Conservation (phyloP, 2,329 filamentous ascomycete species). For the Colletotrichum theobromicola region DNA sequence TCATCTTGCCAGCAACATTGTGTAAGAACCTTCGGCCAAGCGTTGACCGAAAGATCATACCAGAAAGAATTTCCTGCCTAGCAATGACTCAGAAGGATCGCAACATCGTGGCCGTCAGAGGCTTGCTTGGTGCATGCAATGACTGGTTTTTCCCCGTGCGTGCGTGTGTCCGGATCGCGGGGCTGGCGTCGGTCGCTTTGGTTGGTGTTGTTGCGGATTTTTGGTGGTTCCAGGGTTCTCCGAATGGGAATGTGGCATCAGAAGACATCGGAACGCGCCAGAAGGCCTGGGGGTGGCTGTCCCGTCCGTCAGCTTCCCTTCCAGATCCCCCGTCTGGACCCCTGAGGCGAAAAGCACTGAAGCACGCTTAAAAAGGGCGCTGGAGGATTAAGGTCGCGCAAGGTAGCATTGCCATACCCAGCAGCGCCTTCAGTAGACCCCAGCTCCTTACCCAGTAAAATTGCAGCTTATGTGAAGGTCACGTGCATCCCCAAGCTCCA, state of each 20-base stretch:
- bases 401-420: background rate
- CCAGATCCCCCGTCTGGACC: background rate
- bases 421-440: background rate
- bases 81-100: background rate
- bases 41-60: constrained; percentile 14
- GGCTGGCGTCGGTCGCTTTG: background rate
- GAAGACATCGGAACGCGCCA: constrained; percentile 16
- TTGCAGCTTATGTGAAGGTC: constrained; percentile 25
- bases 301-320: background rate
- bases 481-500: constrained; percentile 33
- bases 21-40: constrained; percentile 19
- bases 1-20: constrained; percentile 29
- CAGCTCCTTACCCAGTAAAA: background rate
- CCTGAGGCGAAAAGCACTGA: background rate
- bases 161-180: background rate
- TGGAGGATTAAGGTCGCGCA: background rate
- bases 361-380: background rate
- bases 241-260: constrained; percentile 12
- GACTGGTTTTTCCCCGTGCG: background rate
- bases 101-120: background rate
- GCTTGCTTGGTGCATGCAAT: background rate
- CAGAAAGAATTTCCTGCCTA: background rate
- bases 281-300: constrained; percentile 9
- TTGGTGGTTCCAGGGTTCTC: background rate
- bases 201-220: background rate